phyloP scores from a whole-genome alignment of 805 yeast genomes.

The Kregervanrija fluxuum region DNA sequence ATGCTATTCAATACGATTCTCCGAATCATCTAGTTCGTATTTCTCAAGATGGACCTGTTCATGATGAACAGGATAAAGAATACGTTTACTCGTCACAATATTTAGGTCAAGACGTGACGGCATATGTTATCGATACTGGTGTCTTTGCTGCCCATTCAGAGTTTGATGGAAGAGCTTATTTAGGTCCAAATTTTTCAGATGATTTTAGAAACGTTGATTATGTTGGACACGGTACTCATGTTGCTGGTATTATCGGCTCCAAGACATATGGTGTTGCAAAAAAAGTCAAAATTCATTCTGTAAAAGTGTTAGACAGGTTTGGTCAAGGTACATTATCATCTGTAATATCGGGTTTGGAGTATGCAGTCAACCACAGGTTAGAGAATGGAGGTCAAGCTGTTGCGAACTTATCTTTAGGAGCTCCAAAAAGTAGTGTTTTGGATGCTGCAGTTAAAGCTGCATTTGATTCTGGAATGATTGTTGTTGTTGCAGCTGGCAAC shows the following conservation, averaged over 20 bases:
- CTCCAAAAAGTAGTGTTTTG: slow-evolving; percentile 55
- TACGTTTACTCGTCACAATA: slow-evolving; percentile 42
- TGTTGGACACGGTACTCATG: slow-evolving; percentile 92
- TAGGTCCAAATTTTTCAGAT: slow-evolving; percentile 56
- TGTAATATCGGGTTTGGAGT: slow-evolving; percentile 61
- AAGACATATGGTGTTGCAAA: slow-evolving; percentile 79
- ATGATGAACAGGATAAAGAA: slow-evolving; percentile 22
- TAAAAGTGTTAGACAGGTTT: slow-evolving; percentile 59
- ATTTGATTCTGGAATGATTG: slow-evolving; percentile 56
- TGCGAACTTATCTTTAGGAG: slow-evolving; percentile 78
- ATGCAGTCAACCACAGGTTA: slow-evolving; percentile 52
- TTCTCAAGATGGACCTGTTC: slow-evolving; percentile 38
- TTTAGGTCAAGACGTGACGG: slow-evolving; percentile 56
- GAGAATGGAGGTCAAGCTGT: slow-evolving; percentile 41
- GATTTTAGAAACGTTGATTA: slow-evolving; percentile 55
- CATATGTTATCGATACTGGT: slow-evolving; percentile 83
- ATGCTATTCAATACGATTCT: slow-evolving; percentile 33
- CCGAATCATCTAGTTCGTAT: slow-evolving; percentile 53
- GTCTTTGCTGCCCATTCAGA: slow-evolving; percentile 55
- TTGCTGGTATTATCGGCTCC: slow-evolving; percentile 84
- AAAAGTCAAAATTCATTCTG: slow-evolving; percentile 52
- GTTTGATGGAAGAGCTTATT: slow-evolving; percentile 51
- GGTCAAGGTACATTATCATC: slow-evolving; percentile 71
- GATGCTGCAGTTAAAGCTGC: slow-evolving; percentile 78
- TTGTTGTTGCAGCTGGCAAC: slow-evolving; percentile 87